These are phyloP conservation scores for Hypholoma sublateritium DNA, from an alignment of 768 basidiomycete species.

Conservation along the genomic window DNA sequence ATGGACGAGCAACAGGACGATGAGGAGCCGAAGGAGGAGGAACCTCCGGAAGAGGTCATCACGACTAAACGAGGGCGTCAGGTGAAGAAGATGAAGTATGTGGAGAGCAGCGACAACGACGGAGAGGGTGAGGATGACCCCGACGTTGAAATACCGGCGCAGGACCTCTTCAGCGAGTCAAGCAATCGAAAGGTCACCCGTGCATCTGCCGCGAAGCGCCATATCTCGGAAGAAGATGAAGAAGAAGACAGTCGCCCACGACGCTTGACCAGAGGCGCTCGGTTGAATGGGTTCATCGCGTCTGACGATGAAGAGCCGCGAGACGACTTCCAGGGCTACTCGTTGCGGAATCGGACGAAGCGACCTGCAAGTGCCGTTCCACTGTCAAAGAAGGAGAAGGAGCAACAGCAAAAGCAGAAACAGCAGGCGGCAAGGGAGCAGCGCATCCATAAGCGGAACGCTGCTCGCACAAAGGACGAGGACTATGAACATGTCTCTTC, in stretches of 20 bases:
- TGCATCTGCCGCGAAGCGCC: constrained; percentile 4
- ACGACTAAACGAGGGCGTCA: constrained; percentile 40
- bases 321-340: constrained; percentile 34
- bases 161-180: constrained; percentile 25
- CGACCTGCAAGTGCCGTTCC: constrained; percentile 16
- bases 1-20: constrained; percentile 26
- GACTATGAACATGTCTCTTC: constrained; percentile 47
- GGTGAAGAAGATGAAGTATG: constrained; percentile 37
- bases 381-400: constrained; percentile 11
- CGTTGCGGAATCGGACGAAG: constrained; percentile 40
- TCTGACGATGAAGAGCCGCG: constrained; percentile 46
- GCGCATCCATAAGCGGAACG: constrained; percentile 28
- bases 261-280: constrained; percentile 10
- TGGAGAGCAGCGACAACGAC: constrained; percentile 48
- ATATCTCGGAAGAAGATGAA: constrained; percentile 27
- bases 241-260: constrained; percentile 22
- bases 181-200: constrained; percentile 22
- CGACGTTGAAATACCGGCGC: constrained; percentile 9
- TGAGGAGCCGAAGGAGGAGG: constrained; percentile 27
- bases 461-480: constrained; percentile 35
- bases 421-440: constrained; percentile 25
- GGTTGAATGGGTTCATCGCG: constrained; percentile 26
- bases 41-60: constrained; percentile 20
- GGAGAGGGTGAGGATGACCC: constrained; percentile 17
- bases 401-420: constrained; percentile 7